These are phyloP conservation scores for Neoboletus magnificus DNA, from an alignment of 768 basidiomycete species.

Conservation along the genomic window DNA sequence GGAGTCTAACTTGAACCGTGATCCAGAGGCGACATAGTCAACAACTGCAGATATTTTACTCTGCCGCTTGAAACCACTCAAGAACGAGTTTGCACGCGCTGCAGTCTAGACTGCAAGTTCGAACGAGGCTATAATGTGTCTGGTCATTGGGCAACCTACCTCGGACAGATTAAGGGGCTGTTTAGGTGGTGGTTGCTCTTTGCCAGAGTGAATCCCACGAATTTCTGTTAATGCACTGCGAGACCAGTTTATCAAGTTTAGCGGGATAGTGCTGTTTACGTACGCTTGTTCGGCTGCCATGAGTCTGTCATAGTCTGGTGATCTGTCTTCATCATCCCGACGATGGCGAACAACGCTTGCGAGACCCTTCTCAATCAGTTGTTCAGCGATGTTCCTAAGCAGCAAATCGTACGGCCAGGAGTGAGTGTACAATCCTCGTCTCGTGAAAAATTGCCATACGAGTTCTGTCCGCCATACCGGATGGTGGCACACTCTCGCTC, in stretches of 20 bases:
- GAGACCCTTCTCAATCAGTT: conserved; percentile 89
- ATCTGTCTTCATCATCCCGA: conserved; percentile 92
- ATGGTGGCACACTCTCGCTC: conserved; percentile 91
- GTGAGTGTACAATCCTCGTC: background rate
- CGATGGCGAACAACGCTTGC: conserved; percentile 89
- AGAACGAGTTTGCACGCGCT: conserved; percentile 78
- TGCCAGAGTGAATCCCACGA: conserved; percentile 89
- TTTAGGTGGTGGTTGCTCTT: conserved; percentile 77
- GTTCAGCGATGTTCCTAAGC: conserved; percentile 83
- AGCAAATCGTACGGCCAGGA: background rate
- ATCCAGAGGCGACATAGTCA: conserved; percentile 91
- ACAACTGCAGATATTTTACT: conserved; percentile 83
- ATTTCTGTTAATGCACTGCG: conserved; percentile 70
- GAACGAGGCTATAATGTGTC: background rate
- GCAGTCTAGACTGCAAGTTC: conserved; percentile 43
- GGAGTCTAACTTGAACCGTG: conserved; percentile 80
- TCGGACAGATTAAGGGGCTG: conserved; percentile 91
- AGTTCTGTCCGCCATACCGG: conserved; percentile 75
- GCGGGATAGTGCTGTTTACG: conserved; percentile 30
- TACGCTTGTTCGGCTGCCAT: conserved; percentile 93
- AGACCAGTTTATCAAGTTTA: conserved; percentile 8
- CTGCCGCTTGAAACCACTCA: conserved; percentile 87
- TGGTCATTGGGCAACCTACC: conserved; percentile 38
- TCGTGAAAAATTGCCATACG: conserved; percentile 44
- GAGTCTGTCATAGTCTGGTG: conserved; percentile 93